Percentiles rank a stretch among this genome's conserved stretches.
Evolutionary conservation across 2,329 filamentous ascomycete genomes (phyloP).

Genomic region (Colletotrichum tabaci): DNA sequence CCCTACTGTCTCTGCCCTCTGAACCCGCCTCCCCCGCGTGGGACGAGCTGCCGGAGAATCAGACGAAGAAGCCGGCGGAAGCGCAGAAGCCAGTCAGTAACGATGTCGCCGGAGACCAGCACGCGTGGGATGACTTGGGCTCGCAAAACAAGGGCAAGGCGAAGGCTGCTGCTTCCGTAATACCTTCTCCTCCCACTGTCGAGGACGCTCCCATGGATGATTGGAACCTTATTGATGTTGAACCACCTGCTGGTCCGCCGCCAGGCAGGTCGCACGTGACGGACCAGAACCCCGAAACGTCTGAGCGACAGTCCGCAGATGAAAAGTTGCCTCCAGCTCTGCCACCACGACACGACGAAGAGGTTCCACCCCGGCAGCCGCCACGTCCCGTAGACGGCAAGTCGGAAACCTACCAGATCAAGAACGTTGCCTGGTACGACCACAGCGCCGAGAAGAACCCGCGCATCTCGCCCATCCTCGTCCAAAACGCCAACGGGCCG

Average conservation of each 20-base stretch:
- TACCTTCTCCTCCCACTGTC: conserved; percentile 44
- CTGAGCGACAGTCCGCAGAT: background rate
- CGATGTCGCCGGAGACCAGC: conserved; percentile 58
- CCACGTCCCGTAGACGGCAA: conserved; percentile 58
- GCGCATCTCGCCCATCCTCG: conserved; percentile 86
- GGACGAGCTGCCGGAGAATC: conserved; percentile 52
- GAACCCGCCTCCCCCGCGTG: conserved; percentile 56
- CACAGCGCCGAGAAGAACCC: conserved; percentile 70
- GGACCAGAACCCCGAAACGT: background rate
- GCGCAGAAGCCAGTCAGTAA: conserved; percentile 47
- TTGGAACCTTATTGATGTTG: conserved; percentile 61
- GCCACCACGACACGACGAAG: conserved; percentile 54
- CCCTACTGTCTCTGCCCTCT: conserved; percentile 52
- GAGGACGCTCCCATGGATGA: conserved; percentile 55
- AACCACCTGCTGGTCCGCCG: conserved; percentile 2
- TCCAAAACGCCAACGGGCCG: conserved; percentile 95
- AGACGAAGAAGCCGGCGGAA: conserved; percentile 44
- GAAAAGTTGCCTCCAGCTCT: conserved; percentile 50
- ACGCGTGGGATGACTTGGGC: conserved; percentile 67
- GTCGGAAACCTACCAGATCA: conserved; percentile 90
- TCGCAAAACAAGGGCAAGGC: conserved; percentile 59
- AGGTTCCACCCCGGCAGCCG: conserved; percentile 55
- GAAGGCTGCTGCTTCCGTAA: conserved; percentile 48
- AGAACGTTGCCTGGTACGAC: conserved; percentile 90
- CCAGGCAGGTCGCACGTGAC: background rate